Evolutionary conservation across 73 alveolate species (phyloP).

Genomic region (Paramecium bursaria): DNA sequence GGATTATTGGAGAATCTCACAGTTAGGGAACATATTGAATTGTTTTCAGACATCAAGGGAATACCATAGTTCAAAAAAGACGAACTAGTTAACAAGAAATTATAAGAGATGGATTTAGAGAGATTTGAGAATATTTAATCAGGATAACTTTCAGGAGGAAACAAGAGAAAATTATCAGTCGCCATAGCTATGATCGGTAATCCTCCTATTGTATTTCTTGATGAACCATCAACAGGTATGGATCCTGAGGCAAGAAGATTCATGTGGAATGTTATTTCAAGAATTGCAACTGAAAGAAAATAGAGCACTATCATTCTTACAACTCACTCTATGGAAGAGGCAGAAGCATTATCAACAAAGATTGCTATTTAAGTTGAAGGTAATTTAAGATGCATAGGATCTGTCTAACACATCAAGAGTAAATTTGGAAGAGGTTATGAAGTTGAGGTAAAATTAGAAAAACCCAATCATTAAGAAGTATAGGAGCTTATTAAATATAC

Average conservation of each 20-base stretch:
- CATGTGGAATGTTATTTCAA: conserved; percentile 98
- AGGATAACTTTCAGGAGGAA: conserved; percentile 96
- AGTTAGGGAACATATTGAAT: conserved; percentile 94
- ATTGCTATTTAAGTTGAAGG: conserved; percentile 99
- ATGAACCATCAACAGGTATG: conserved; percentile 99
- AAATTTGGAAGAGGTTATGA: conserved; percentile 96
- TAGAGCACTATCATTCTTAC: conserved; percentile 90
- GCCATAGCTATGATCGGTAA: conserved; percentile 99
- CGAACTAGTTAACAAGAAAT: conserved; percentile 78
- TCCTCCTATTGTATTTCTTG: conserved; percentile 98
- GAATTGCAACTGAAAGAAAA: conserved; percentile 93
- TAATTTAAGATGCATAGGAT: conserved; percentile 90
- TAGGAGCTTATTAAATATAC: conserved; percentile 43
- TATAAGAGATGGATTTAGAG: conserved; percentile 88
- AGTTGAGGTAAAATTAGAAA: conserved; percentile 81
- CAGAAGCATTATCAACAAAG: conserved; percentile 90
- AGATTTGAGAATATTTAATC: conserved; percentile 86
- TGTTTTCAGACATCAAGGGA: conserved; percentile 96
- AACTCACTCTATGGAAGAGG: conserved; percentile 98
- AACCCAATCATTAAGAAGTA: conserved; percentile 76
- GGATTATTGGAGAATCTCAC: conserved; percentile 94
- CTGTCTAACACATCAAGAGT: conserved; percentile 90
- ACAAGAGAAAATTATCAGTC: conserved; percentile 97
- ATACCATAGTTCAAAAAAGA: conserved; percentile 79
- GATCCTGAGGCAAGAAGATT: conserved; percentile 98